Evolutionary conservation across 495 filamentous ascomycete genomes (phyloP), one percentile per base, ranked within the genome.

Genomic region (Schizothecium vesticola): DNA sequence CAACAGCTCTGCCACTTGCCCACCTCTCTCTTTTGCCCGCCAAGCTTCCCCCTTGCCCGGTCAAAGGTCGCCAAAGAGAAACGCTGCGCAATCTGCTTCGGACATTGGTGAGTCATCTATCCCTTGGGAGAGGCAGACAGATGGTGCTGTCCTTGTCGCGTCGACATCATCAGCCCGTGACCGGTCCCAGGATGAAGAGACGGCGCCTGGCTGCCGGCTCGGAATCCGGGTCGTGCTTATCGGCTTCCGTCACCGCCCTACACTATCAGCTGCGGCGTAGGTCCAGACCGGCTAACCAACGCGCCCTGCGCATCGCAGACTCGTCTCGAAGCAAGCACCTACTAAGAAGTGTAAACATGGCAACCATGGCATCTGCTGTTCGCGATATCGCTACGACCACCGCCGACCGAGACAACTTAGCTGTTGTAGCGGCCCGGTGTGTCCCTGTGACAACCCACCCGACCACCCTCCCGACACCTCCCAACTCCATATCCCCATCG

Each of bases 401-500:
- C 77, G 79, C 77, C 81, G 80, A 82, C 80, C 84, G 81, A 82
- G 84, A 87, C 79, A 87, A 81, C 82, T 85, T 88, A 78, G 81
- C 86, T 84, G 80, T 77, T 79, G 85, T 86, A 78, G 82, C 84
- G 80, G 87, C 77, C 80, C 81, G 80, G 82, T 84, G 72, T 74
- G 86, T 80, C 79, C 84, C 77, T 86, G 82, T 81, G 82, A 78
- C 83, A 70, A 80, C 80, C 85, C 79, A 80, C 85, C 81, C 77
- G 87, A 96, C 72, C 92, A 64, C 78, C 75, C 88, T 97, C 72
- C 94, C 90, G 62, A 98, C 94, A 80, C 94, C 94, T 74, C 94
- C 94, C 64, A 96, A 96, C 81, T 97, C 95, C 75, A 94, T 97
- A 77, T 97, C 94, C 51, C 95, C 94, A 31, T 89, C 87, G 64